phyloP scores from a whole-genome alignment of 768 basidiomycete genomes.

The Lyophyllum semitale region DNA sequence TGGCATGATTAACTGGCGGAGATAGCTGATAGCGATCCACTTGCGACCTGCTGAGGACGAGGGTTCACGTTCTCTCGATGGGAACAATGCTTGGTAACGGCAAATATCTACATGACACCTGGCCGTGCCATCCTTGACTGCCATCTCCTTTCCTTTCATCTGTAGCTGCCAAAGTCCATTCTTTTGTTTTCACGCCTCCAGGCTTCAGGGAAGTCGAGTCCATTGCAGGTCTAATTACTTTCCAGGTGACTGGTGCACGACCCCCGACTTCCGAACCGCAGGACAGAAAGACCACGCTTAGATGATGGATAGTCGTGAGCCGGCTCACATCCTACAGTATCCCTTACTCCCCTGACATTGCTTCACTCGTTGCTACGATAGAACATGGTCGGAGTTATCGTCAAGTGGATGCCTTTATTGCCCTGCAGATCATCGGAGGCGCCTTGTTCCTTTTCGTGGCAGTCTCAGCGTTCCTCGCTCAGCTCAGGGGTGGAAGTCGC shows the following conservation, averaged over 20 bases:
- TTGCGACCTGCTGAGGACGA: neutral
- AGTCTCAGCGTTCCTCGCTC: slow-evolving; percentile 27
- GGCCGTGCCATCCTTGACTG: neutral
- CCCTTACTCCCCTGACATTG: neutral
- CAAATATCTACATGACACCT: slow-evolving; percentile 3
- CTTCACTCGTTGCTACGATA: neutral
- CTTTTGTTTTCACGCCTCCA: neutral
- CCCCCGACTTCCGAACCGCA: neutral
- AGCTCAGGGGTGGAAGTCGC: slow-evolving; percentile 22
- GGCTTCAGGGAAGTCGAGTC: slow-evolving; percentile 9
- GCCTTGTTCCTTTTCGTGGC: slow-evolving; percentile 24
- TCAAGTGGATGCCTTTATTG: slow-evolving; percentile 27
- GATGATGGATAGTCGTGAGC: slow-evolving; percentile 14
- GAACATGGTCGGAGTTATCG: neutral
- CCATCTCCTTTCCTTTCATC: slow-evolving; percentile 1
- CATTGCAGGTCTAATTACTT: slow-evolving; percentile 6
- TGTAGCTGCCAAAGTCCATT: neutral
- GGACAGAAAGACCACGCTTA: neutral
- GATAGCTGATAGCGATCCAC: neutral
- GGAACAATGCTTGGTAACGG: neutral
- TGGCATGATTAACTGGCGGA: neutral
- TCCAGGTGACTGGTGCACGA: slow-evolving; percentile 2
- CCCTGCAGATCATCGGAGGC: slow-evolving; percentile 30
- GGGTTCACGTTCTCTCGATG: neutral
- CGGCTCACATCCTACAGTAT: neutral